Base-by-base conservation (phyloP, 225 moss, liverwort and hornwort genomes). In the Sphagnum contortum region DNA sequence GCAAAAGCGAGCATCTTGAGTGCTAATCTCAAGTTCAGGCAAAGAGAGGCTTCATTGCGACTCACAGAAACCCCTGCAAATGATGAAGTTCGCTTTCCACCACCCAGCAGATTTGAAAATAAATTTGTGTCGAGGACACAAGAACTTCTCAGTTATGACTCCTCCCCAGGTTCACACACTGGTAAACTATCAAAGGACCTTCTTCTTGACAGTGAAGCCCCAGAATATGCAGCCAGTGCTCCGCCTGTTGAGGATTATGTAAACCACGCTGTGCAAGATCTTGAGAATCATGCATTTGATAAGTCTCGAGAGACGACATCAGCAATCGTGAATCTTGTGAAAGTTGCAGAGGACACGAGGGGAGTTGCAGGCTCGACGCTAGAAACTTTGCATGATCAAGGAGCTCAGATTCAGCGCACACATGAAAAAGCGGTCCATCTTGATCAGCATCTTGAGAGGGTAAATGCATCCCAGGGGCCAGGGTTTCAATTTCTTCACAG, bases 321-420 rank as follows among this genome's bases (percentile, higher is more conserved):
- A 8, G 78, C 85, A 3, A 44, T 85, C 50, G 78, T 76, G 65
- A 85, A 85, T 49, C 78, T 75, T 47, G 50, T 85, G 55, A 73
- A 69, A 46, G 85, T 81, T 13, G 85, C 81, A n/a, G 72, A 81
- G 3, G 85, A 85, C 7, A 85, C 85, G 50, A 81, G 81, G 81
- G 81, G 81, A 52, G 61, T 85, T 8, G 81, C 81, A 61, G 81
- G 71, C 10, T 66, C 73, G 51, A 85, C 81, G 3, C 65, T 85
- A 7, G 78, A 81, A 47, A 72, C 73, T 64, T 4, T 85, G 74
- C 85, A 85, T 47, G 85, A 85, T 0, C 85, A 85, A 49, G 85
- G 85, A 2, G 71, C 81, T 0, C 81, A 81, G 70, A 79, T 85
- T 8, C 81, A 85, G 75, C 85, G 81, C 50, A 85, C 81, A 3